Evolutionary conservation across 2,329 filamentous ascomycete genomes (phyloP).

Genomic region (Mariannaea elegans): DNA sequence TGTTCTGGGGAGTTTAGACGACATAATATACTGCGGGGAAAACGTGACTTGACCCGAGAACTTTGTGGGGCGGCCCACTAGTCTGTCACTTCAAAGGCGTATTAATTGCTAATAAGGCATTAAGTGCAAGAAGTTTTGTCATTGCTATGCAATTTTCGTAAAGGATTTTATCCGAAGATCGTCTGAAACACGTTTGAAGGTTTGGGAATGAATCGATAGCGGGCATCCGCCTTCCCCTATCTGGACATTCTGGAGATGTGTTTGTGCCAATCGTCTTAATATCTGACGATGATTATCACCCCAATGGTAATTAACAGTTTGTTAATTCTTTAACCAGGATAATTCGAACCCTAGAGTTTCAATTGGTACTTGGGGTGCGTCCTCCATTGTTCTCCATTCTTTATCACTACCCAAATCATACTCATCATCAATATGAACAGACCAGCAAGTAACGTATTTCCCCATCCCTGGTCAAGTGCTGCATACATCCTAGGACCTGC

Average conservation of each 20-base stretch:
- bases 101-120: background rate
- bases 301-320: too few relatives aligned
- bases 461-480: slow-evolving; percentile 25
- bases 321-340: too few relatives aligned
- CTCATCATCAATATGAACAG: slow-evolving; percentile 19
- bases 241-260: too few relatives aligned
- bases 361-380: slow-evolving; percentile 17
- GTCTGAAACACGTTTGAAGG: background rate
- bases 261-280: too few relatives aligned
- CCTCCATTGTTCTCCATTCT: slow-evolving; percentile 20
- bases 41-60: background rate
- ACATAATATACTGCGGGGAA: background rate
- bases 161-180: too few relatives aligned
- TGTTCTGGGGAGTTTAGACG: too few relatives aligned
- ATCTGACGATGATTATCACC: too few relatives aligned
- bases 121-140: background rate
- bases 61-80: background rate
- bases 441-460: slow-evolving; percentile 25
- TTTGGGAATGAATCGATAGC: background rate
- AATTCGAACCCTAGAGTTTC: background rate
- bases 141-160: too few relatives aligned
- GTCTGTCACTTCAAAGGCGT: background rate
- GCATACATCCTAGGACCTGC: slow-evolving; percentile 27
- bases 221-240: too few relatives aligned
- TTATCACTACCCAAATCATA: slow-evolving; percentile 21